These are phyloP conservation scores for Rhododendron molle DNA, from an alignment of 148 eudicot genomes.

Conservation along the genomic window DNA sequence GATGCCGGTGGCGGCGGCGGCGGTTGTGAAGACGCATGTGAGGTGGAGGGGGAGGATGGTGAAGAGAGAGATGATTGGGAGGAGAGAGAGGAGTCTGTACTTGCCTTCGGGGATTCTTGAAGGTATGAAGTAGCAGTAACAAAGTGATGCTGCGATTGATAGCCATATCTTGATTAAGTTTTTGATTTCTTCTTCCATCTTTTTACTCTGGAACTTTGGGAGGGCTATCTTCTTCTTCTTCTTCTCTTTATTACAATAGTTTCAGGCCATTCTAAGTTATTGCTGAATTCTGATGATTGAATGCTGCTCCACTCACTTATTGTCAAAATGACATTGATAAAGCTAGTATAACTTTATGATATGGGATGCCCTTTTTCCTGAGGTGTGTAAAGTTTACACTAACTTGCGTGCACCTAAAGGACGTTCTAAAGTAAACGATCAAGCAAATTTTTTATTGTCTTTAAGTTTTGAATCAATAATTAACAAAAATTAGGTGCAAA, in stretches of 20 bases:
- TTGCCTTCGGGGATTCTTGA: conserved; percentile 23
- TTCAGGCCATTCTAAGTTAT: background rate
- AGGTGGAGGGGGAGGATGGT: conserved; percentile 29
- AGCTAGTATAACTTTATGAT: too few relatives aligned
- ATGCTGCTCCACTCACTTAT: background rate
- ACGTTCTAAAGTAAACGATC: too few relatives aligned
- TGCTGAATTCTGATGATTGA: background rate
- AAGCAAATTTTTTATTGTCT: too few relatives aligned
- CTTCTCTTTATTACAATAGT: too few relatives aligned
- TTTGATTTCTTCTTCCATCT: conserved; percentile 27
- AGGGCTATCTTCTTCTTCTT: background rate
- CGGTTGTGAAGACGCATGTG: conserved; percentile 20
- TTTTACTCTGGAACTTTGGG: background rate
- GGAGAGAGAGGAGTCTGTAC: conserved; percentile 19
- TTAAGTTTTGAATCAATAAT: too few relatives aligned
- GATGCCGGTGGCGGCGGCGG: conserved; percentile 16
- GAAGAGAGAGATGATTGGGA: conserved; percentile 28
- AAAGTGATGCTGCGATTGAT: conserved; percentile 8
- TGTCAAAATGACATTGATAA: background rate
- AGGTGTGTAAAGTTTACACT: too few relatives aligned
- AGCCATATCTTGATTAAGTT: conserved; percentile 30
- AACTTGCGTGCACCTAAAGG: too few relatives aligned
- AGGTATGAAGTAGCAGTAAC: conserved; percentile 21
- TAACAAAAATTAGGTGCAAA: too few relatives aligned
- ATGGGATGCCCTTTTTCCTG: too few relatives aligned